A percentile compares a stretch with the other conserved stretches of the same genome.
phyloP scores from a whole-genome alignment of 1,139 yeast genomes.

The Yamadazyma buinensis region DNA sequence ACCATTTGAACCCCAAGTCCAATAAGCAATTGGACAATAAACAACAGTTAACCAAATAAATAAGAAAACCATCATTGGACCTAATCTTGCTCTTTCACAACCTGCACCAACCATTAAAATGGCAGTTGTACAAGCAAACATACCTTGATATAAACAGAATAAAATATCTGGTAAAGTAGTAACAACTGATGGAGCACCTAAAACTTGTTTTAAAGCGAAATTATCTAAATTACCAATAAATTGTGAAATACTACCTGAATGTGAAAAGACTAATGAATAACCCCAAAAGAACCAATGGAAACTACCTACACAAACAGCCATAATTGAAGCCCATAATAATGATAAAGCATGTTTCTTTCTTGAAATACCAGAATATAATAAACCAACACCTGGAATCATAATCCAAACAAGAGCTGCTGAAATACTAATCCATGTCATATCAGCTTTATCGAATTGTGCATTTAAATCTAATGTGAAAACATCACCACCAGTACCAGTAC shows the following conservation, averaged over 20 bases:
- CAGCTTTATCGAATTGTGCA: slow-evolving; percentile 66
- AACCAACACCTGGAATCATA: slow-evolving; percentile 93
- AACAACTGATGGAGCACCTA: slow-evolving; percentile 76
- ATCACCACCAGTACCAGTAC: slow-evolving; percentile 74
- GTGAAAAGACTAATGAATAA: slow-evolving; percentile 80
- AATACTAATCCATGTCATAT: slow-evolving; percentile 86
- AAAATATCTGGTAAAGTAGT: slow-evolving; percentile 77
- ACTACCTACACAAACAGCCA: slow-evolving; percentile 74
- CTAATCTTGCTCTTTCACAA: slow-evolving; percentile 93
- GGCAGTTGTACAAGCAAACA: slow-evolving; percentile 92
- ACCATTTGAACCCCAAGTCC: slow-evolving; percentile 95
- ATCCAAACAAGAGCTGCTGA: slow-evolving; percentile 82
- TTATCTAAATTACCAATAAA: slow-evolving; percentile 79
- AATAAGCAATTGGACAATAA: slow-evolving; percentile 90
- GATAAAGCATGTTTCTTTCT: slow-evolving; percentile 92
- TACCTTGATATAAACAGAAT: slow-evolving; percentile 88
- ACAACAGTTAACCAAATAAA: slow-evolving; percentile 96
- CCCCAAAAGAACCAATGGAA: slow-evolving; percentile 99
- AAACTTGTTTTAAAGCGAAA: slow-evolving; percentile 73
- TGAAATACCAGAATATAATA: slow-evolving; percentile 84
- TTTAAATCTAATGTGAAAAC: slow-evolving; percentile 71
- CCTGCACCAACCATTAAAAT: slow-evolving; percentile 96
- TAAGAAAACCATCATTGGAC: slow-evolving; percentile 92
- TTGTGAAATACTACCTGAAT: slow-evolving; percentile 51
- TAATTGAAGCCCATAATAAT: slow-evolving; percentile 87